These are phyloP conservation scores for Chrysoporthe austroafricana DNA, from an alignment of 2,329 filamentous ascomycete species.

Conservation along the genomic window DNA sequence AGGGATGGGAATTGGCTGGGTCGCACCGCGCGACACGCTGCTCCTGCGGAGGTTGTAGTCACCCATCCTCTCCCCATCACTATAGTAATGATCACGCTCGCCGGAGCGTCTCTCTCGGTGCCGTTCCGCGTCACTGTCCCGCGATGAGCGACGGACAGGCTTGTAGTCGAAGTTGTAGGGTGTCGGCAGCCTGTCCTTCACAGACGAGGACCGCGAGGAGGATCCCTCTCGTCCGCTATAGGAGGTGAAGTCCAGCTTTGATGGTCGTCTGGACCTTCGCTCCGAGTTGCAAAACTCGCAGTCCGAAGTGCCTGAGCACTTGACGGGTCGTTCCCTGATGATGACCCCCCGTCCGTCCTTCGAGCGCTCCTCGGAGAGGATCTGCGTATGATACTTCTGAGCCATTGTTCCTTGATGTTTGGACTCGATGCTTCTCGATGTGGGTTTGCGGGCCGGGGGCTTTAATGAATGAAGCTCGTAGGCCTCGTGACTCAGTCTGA, in stretches of 20 bases:
- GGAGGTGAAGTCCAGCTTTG: slow-evolving; percentile 9
- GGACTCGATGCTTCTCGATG: neutral
- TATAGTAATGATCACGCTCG: slow-evolving; percentile 24
- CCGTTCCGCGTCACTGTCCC: slow-evolving; percentile 20
- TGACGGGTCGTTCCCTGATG: slow-evolving; percentile 13
- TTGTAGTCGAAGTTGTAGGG: slow-evolving; percentile 28
- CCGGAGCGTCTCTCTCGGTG: slow-evolving; percentile 23
- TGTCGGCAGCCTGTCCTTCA: slow-evolving; percentile 27
- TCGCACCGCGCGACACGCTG: slow-evolving; percentile 14
- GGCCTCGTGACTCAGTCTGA: neutral
- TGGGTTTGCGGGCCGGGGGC: neutral
- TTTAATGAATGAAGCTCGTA: neutral
- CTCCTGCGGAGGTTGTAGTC: slow-evolving; percentile 27
- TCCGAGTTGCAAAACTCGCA: slow-evolving; percentile 13
- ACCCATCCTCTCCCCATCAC: slow-evolving; percentile 25
- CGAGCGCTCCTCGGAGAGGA: slow-evolving; percentile 19
- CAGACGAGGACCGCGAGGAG: slow-evolving; percentile 17
- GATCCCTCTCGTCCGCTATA: neutral
- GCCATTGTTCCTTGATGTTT: slow-evolving; percentile 9
- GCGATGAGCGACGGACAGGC: slow-evolving; percentile 14
- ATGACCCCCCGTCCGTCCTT: slow-evolving; percentile 13
- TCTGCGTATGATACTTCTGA: slow-evolving; percentile 13
- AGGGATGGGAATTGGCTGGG: slow-evolving; percentile 28
- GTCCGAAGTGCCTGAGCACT: slow-evolving; percentile 16
- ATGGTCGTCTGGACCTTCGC: slow-evolving; percentile 8